phyloP scores from a whole-genome alignment of 83 land plant species.

The Diphasiastrum complanatum region DNA sequence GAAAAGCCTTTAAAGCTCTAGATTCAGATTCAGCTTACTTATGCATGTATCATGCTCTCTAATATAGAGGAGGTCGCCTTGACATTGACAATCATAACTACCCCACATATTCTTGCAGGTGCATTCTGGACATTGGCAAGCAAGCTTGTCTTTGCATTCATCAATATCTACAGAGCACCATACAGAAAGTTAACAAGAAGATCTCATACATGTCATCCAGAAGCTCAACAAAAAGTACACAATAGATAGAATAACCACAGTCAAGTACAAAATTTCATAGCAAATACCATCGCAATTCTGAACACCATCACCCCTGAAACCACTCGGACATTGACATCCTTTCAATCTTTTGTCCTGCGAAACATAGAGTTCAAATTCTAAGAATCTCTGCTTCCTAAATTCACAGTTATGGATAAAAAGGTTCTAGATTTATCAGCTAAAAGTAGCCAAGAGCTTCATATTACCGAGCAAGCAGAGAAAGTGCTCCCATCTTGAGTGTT shows the following conservation, averaged over 20 bases:
- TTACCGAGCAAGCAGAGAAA: too few relatives aligned
- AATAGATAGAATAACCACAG: background rate
- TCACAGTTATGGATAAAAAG: too few relatives aligned
- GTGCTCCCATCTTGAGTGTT: too few relatives aligned
- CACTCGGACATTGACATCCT: constrained; percentile 68
- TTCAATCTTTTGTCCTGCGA: constrained; percentile 41
- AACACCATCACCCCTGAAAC: constrained; percentile 65
- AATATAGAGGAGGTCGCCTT: constrained; percentile 85
- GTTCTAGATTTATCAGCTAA: too few relatives aligned
- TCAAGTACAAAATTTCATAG: background rate
- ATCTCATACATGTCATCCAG: background rate
- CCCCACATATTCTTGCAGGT: constrained; percentile 94
- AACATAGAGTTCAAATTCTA: background rate
- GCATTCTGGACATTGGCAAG: constrained; percentile 90
- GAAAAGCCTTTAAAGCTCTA: background rate
- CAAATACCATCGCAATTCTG: constrained; percentile 59
- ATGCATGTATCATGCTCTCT: constrained; percentile 95
- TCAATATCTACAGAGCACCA: constrained; percentile 51
- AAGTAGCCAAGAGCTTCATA: too few relatives aligned
- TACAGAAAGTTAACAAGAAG: background rate
- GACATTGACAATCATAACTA: constrained; percentile 79
- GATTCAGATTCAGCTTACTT: constrained; percentile 38
- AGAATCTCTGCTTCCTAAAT: background rate
- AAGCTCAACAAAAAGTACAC: background rate
- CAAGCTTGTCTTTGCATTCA: constrained; percentile 76